phyloP scores from a whole-genome alignment of 163 green algal genomes.

The Volvox carteri region DNA sequence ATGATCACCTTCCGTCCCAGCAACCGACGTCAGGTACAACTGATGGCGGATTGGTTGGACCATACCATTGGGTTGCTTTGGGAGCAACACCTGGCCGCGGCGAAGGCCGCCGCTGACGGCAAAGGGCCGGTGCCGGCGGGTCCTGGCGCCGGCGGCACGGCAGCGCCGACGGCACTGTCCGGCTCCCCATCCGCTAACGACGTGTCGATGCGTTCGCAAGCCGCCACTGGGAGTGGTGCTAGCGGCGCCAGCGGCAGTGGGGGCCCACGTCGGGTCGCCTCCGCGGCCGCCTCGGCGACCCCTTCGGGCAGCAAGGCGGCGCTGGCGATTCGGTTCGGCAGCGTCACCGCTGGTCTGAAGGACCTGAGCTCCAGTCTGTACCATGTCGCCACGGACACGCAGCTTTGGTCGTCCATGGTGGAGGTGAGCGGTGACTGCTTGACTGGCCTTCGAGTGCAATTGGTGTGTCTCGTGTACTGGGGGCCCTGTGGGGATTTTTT shows the following conservation, averaged over 20 bases:
- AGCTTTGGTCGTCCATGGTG: slow-evolving; percentile 44
- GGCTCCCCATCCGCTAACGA: neutral
- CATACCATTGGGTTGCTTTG: slow-evolving; percentile 41
- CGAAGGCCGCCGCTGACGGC: neutral
- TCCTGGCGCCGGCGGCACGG: neutral
- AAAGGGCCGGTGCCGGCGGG: neutral
- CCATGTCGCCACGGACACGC: slow-evolving; percentile 18
- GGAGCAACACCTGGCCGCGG: slow-evolving; percentile 31
- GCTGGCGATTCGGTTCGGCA: slow-evolving; percentile 54
- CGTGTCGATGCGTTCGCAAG: neutral
- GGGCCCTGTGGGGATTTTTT: no score
- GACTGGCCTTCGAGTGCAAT: no score
- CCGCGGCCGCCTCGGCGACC: neutral
- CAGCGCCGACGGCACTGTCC: neutral
- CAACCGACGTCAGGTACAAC: slow-evolving; percentile 53
- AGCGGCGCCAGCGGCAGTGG: neutral
- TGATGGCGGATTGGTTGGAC: slow-evolving; percentile 62
- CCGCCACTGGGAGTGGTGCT: neutral
- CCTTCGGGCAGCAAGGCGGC: slow-evolving; percentile 33
- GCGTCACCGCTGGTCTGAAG: slow-evolving; percentile 31
- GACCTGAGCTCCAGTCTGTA: slow-evolving; percentile 48
- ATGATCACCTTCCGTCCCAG: slow-evolving; percentile 52
- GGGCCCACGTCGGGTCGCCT: neutral
- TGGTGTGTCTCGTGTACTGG: no score
- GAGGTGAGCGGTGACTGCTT: no score